Base-by-base conservation (phyloP, 306 rosid genomes). In the Ochetophila trinervis region DNA sequence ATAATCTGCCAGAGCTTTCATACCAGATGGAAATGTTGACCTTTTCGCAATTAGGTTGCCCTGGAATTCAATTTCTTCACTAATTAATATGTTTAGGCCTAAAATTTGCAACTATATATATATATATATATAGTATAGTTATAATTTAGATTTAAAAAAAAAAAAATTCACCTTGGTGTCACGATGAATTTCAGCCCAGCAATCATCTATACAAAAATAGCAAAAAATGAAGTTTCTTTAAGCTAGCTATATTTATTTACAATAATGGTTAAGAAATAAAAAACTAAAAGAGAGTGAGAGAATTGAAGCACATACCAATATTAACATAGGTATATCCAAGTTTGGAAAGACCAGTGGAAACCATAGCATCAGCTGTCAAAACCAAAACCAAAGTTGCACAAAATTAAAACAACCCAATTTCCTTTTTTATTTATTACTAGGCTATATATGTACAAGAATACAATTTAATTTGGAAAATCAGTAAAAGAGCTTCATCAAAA, bases 151-250 rank as follows among this genome's bases (percentile, higher is more conserved):
- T 20, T n/a, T n/a, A n/a, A n/a, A n/a, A n/a, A n/a, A n/a, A 21
- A 57, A 49, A 35, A 69, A 61, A 53, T 21, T 15, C 76, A 89
- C 97, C 86, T 76, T 73, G 42, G 8, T 55, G 57, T 93, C 97
- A 24, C 99, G 83, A 78, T 78, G 63, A 27, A 84, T 17, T 80
- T 93, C 99, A 32, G 97, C 99, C 99, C 99, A 93, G 74, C 99
- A 93, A 83, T 90, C 99, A 87, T 93, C 99, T 93, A 27, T 1
- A 27, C 4, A 70, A 68, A 57, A 6, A 32, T 53, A 48, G 67
- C 3, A 34, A 72, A 57, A 19, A 21, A 36, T 63, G 67, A 65
- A 44, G 61, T 11, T 27, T 54, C 35, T 17, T 13, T 74, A 17
- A 67, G 30, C 55, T 40, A 37, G 20, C 32, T 27, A 27, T 27